Evolutionary conservation across 73 alveolate genomes (phyloP).

Genomic region (Tetrahymena elliotti): DNA sequence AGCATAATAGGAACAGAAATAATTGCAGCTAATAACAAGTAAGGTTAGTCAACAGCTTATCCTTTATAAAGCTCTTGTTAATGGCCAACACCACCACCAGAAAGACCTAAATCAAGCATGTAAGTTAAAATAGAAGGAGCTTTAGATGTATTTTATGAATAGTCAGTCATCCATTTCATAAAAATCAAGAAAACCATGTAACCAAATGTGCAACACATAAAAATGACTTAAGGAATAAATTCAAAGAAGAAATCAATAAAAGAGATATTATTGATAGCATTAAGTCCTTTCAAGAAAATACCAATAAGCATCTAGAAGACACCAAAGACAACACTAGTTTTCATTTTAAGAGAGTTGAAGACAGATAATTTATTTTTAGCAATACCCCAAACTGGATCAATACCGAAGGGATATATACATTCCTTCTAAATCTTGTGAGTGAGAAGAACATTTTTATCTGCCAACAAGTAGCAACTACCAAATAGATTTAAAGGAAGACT

Average conservation of each 20-base stretch:
- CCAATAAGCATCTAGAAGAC: conserved; percentile 88
- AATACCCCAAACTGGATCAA: conserved; percentile 84
- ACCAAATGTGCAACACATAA: conserved; percentile 78
- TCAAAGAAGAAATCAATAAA: conserved; percentile 60
- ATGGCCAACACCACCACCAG: conserved; percentile 56
- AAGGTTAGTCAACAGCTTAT: conserved; percentile 1
- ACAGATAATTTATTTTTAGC: conserved; percentile 62
- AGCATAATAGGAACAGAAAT: conserved; percentile 59
- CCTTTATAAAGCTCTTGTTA: conserved; percentile 42
- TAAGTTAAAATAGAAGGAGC: conserved; percentile 81
- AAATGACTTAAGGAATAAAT: conserved; percentile 80
- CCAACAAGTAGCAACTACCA: conserved; percentile 52
- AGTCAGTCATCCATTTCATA: conserved; percentile 79
- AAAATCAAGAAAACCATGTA: conserved; percentile 84
- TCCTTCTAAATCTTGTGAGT: conserved; percentile 15
- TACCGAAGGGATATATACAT: conserved; percentile 86
- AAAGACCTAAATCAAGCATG: conserved; percentile 65
- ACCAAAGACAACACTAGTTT: conserved; percentile 78
- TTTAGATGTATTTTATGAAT: conserved; percentile 11
- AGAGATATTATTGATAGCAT: conserved; percentile 46
- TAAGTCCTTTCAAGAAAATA: conserved; percentile 61
- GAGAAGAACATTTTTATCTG: conserved; percentile 23
- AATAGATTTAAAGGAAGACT: conserved; percentile 70
- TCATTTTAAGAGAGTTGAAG: conserved; percentile 85
- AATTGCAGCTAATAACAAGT: conserved; percentile 28